phyloP scores from a whole-genome alignment of 177 flowering plant genomes.

The Vitis hybrid region DNA sequence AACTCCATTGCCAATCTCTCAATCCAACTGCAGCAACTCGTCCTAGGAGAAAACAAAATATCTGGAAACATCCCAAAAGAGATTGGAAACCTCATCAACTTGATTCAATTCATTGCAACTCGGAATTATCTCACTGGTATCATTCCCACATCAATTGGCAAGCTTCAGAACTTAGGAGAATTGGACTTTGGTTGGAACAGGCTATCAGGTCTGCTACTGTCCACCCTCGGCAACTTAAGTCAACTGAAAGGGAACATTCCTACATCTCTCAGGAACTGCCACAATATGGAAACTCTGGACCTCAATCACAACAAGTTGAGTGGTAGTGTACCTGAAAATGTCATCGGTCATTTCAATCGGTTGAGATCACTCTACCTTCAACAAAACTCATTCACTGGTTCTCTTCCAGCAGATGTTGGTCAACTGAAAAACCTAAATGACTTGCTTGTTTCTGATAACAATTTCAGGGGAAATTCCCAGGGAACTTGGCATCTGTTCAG shows the following conservation, averaged over 20 bases:
- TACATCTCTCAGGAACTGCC: constrained; percentile 3
- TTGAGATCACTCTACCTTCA: too few species aligned
- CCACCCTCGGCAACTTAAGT: constrained; percentile 12
- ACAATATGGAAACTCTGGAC: not conserved
- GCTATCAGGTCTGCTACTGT: constrained; percentile 10
- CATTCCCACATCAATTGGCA: constrained; percentile 12
- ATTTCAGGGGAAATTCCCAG: constrained; percentile 20
- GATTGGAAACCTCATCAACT: constrained; percentile 12
- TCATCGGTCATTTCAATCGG: not conserved
- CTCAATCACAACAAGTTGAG: constrained; percentile 5
- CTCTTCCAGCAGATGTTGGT: constrained; percentile 12
- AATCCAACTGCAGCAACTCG: not conserved
- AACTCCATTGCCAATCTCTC: constrained; percentile 4
- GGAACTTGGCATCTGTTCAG: constrained; percentile 7
- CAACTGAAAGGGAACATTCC: constrained; percentile 8
- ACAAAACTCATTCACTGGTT: too few species aligned
- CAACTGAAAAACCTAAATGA: not conserved
- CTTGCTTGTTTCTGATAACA: constrained; percentile 12
- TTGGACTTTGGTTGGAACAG: not conserved
- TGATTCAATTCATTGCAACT: not conserved
- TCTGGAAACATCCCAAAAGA: constrained; percentile 13
- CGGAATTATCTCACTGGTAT: constrained; percentile 4
- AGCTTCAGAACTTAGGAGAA: constrained; percentile 3
- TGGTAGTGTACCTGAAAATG: constrained; percentile 12
- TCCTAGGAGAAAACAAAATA: constrained; percentile 6